Percentiles rank a stretch among this genome's conserved stretches.
Conservation (phyloP, 495 filamentous ascomycete genomes). For the Podospora didyma region DNA sequence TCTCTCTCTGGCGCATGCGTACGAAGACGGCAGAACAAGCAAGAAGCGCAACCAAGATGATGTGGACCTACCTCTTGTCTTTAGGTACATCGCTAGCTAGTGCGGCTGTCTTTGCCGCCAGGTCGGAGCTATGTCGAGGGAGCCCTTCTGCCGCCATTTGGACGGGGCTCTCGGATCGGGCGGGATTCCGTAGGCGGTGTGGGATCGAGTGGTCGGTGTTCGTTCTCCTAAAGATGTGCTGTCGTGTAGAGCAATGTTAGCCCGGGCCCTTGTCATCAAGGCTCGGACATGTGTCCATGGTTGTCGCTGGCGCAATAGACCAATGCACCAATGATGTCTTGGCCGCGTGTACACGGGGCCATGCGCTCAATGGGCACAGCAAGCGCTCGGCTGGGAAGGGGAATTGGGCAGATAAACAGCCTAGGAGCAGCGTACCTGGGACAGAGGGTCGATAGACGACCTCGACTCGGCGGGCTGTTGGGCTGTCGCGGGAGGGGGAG, state of each 20-base stretch:
- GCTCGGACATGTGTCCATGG: neutral
- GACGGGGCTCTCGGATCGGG: slow-evolving; percentile 49
- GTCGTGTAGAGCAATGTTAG: slow-evolving; percentile 3
- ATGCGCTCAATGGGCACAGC: neutral
- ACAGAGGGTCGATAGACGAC: slow-evolving; percentile 42
- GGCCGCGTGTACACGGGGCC: neutral
- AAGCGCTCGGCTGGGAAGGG: neutral
- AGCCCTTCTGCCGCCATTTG: slow-evolving; percentile 36
- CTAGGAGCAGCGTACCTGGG: slow-evolving; percentile 33
- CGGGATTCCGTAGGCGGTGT: slow-evolving; percentile 57
- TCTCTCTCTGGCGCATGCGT: neutral
- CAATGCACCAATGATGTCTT: neutral
- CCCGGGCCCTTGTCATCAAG: neutral
- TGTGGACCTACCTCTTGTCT: slow-evolving; percentile 64
- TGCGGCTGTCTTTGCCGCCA: slow-evolving; percentile 21
- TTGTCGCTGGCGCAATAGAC: neutral
- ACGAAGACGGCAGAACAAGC: neutral
- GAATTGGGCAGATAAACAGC: neutral
- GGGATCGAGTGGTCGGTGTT: slow-evolving; percentile 70
- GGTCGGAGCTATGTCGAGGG: slow-evolving; percentile 37
- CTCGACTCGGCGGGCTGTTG: slow-evolving; percentile 13
- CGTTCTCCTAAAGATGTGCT: slow-evolving; percentile 77
- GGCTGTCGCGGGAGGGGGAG: neutral
- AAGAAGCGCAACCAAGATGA: neutral
- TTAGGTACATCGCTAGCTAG: slow-evolving; percentile 39